Base-by-base conservation (phyloP, 2,329 filamentous ascomycete species). In the Sphaerulina vaccinii region DNA sequence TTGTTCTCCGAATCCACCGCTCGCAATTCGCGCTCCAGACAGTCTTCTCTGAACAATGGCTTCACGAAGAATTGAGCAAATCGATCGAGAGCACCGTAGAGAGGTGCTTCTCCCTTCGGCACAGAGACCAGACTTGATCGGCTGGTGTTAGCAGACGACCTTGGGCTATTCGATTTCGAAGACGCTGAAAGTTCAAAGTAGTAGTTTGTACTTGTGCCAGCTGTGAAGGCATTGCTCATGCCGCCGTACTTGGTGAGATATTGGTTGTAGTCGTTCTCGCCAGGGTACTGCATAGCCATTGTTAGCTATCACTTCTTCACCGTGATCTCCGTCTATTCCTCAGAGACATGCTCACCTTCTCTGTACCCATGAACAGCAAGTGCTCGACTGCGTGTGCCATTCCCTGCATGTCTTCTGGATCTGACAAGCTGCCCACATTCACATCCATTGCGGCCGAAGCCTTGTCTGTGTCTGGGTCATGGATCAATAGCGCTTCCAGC, bases 361-460 rank as follows among this genome's bases (percentile, higher is more conserved):
- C 87, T 6, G 93, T 99, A 43, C 93, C 93, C 93, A 99, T 97
- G 75, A 99, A 99, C 19, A 99, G 76, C 59, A 96, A 75, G 79
- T 96, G 92, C 77, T 97, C 92, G 49, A 97, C 90, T 5, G 90
- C 91, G 75, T 97, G 93, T 46, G 92, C 92, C 82, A 95, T 91
- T 54, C 93, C 90, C 11, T 90, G 91, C 82, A 97, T 90, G 63
- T 90, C 88, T 59, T 87, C 82, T 59, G 88, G 84, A 67, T 99
- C 93, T 67, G 88, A 95, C 75, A 96, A 96, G 71, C 89, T 95
- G 56, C 93, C 93, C 29, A 96, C 92, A 70, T 95, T 91, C 67
- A 97, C 91, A 69, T 97, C 93, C 67, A 97, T 84, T 44, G 92
- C 88, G 8, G 92, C 93, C 65, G 90, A 95, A 58, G 93, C 91